phyloP scores from a whole-genome alignment of 1,284 basidiomycete species.

The Pisolithus thermaeus region DNA sequence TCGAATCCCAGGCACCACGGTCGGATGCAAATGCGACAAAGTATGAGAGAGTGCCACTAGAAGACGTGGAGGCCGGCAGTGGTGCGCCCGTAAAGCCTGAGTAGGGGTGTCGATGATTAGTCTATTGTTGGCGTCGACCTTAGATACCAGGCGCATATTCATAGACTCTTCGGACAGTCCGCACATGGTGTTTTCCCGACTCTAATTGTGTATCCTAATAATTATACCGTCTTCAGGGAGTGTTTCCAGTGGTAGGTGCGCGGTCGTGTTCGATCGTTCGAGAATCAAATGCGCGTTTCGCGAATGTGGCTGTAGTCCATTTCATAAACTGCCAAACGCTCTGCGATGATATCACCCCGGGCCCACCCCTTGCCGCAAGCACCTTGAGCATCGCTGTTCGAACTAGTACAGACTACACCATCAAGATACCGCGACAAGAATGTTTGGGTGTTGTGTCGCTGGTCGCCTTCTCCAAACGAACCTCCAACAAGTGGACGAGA shows the following conservation, averaged over 20 bases:
- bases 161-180: background rate
- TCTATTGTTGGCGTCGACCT: background rate
- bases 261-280: no score
- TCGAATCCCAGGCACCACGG: constrained; percentile 45
- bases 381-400: background rate
- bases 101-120: constrained; percentile 8
- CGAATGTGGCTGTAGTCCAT: no score
- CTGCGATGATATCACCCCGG: no score
- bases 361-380: background rate
- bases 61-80: constrained; percentile 45
- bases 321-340: no score
- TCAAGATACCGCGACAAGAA: constrained; percentile 10
- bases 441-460: constrained; percentile 76
- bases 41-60: constrained; percentile 46
- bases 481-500: constrained; percentile 74
- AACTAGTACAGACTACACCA: background rate
- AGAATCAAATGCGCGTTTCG: no score
- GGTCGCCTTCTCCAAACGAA: constrained; percentile 74
- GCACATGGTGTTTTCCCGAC: background rate
- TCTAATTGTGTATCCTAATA: background rate
- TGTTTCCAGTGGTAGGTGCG: no score
- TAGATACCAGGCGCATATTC: background rate
- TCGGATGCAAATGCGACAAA: constrained; percentile 16
- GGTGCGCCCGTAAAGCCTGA: constrained; percentile 25
- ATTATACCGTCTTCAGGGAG: background rate